phyloP scores from a whole-genome alignment of 164 flowering plant genomes.

The Amborella trichopoda region DNA sequence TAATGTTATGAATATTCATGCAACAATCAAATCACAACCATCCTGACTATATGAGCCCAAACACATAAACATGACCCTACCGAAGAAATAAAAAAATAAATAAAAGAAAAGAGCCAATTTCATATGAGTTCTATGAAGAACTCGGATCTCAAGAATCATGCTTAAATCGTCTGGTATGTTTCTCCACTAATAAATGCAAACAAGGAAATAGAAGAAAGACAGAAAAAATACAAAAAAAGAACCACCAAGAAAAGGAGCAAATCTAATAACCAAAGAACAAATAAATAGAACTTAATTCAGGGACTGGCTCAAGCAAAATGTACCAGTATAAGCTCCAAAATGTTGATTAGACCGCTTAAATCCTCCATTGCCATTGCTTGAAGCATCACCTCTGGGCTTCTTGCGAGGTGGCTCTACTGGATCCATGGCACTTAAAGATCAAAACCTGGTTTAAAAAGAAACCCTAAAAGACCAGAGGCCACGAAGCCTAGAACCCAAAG shows the following conservation, averaged over 20 bases:
- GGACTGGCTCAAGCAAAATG: background rate
- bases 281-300: background rate
- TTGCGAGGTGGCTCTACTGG: conserved; percentile 16
- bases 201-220: background rate
- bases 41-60: no score
- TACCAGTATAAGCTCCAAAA: no score
- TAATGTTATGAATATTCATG: no score
- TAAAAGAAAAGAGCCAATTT: no score
- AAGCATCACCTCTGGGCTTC: conserved; percentile 18
- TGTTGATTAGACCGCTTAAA: conserved; percentile 12
- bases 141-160: no score
- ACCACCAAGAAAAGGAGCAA: background rate
- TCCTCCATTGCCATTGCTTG: conserved; percentile 23
- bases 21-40: no score
- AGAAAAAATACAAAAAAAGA: background rate
- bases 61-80: no score
- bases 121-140: no score
- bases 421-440: conserved; percentile 9
- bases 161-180: background rate
- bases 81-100: no score
- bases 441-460: no score
- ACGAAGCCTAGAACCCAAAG: background rate
- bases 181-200: background rate
- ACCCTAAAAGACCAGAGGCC: background rate
- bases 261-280: background rate